These are phyloP conservation scores for Phytophthora uliginosa DNA, from an alignment of 352 stramenopile species.

Conservation along the genomic window DNA sequence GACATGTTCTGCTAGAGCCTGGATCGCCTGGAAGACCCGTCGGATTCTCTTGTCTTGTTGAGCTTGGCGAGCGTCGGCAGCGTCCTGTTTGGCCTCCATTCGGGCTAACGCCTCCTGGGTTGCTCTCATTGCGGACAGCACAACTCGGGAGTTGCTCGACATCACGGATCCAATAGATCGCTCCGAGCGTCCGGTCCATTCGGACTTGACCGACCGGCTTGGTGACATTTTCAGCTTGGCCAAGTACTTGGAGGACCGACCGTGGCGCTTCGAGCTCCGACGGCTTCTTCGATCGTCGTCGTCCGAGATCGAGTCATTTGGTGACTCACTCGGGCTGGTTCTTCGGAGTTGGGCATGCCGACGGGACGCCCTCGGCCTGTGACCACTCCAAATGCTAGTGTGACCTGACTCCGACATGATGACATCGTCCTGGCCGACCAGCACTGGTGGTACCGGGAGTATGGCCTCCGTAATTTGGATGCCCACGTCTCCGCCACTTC, in stretches of 20 bases:
- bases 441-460: not conserved
- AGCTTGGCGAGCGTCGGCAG: not conserved
- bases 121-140: not conserved
- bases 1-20: too few species aligned
- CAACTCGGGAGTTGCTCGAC: not conserved
- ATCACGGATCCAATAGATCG: not conserved
- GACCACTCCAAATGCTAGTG: not conserved
- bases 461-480: not conserved
- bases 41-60: not conserved
- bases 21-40: not conserved
- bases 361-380: not conserved
- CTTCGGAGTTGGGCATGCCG: too few species aligned
- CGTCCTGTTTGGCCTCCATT: not conserved
- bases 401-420: constrained; percentile 3
- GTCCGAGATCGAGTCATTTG: not conserved
- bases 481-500: not conserved
- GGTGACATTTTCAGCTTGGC: too few species aligned
- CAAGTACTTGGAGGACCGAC: too few species aligned
- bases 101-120: not conserved
- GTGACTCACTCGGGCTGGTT: not conserved
- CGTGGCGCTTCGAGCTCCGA: too few species aligned
- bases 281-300: too few species aligned
- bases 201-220: too few species aligned
- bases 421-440: not conserved
- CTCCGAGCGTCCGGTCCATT: not conserved